Conservation (phyloP, 306 rosid genomes). For the Trifolium subterraneum region DNA sequence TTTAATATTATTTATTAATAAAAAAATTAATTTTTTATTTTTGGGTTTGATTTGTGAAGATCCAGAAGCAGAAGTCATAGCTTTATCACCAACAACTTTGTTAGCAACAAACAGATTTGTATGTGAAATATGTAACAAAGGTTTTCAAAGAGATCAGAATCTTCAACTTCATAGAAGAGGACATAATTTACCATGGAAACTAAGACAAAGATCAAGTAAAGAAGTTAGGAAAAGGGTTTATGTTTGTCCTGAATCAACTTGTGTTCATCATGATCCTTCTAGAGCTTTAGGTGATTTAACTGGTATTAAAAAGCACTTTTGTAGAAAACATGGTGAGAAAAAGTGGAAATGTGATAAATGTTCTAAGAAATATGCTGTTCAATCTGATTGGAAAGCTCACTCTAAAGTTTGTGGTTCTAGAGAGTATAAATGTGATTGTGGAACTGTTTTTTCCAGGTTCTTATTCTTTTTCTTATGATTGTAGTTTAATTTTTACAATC, state of each 20-base stretch:
- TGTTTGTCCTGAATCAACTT: slow-evolving; percentile 82
- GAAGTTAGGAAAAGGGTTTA: slow-evolving; percentile 88
- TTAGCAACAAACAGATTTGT: slow-evolving; percentile 87
- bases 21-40: neutral
- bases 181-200: slow-evolving; percentile 94
- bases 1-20: neutral
- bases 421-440: slow-evolving; percentile 96
- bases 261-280: slow-evolving; percentile 92
- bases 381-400: slow-evolving; percentile 99
- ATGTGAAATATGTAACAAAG: slow-evolving; percentile 92
- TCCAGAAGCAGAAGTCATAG: slow-evolving; percentile 94
- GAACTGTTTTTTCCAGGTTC: slow-evolving; percentile 83
- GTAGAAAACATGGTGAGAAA: slow-evolving; percentile 95
- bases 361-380: slow-evolving; percentile 91
- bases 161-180: slow-evolving; percentile 94
- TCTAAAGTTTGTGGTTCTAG: slow-evolving; percentile 85
- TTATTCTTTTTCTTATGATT: too few species aligned
- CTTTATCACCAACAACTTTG: slow-evolving; percentile 85
- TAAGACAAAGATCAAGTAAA: slow-evolving; percentile 75
- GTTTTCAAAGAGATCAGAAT: slow-evolving; percentile 96
- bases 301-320: slow-evolving; percentile 91
- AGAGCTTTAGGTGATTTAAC: slow-evolving; percentile 92
- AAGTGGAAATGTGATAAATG: slow-evolving; percentile 98
- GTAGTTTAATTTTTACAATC: neutral
- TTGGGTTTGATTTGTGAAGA: slow-evolving; percentile 46